Evolutionary conservation across 2,329 filamentous ascomycete genomes (phyloP).

Genomic region (Amesomyces nigricolor): DNA sequence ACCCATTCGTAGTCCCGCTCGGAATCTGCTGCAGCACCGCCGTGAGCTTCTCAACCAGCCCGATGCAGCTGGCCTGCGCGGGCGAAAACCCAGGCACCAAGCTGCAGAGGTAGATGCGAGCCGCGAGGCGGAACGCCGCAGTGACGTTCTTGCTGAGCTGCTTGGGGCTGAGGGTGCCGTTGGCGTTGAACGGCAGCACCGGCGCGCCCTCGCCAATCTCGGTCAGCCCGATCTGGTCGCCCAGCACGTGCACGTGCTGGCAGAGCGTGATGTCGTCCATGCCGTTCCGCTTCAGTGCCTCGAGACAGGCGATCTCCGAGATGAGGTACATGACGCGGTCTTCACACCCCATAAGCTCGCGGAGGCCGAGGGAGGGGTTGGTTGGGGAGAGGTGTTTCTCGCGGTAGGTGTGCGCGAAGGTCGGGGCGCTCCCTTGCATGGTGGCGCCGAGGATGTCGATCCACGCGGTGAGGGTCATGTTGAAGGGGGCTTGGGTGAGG

Average conservation of each 20-base stretch:
- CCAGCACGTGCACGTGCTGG: conserved; percentile 82
- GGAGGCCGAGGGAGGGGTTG: conserved; percentile 63
- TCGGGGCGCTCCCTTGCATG: conserved; percentile 79
- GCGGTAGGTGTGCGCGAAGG: conserved; percentile 91
- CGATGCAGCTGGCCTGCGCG: conserved; percentile 64
- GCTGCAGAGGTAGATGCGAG: conserved; percentile 94
- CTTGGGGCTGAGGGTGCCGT: conserved; percentile 71
- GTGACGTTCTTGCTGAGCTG: conserved; percentile 87
- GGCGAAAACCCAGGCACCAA: conserved; percentile 84
- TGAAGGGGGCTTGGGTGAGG: conserved; percentile 71
- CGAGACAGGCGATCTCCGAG: conserved; percentile 93
- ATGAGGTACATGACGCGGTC: conserved; percentile 97
- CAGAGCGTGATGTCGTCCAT: conserved; percentile 84
- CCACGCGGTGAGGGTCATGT: conserved; percentile 91
- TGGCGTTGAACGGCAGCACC: conserved; percentile 58
- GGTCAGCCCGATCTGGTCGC: conserved; percentile 76
- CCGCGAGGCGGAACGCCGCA: conserved; percentile 81
- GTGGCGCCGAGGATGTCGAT: conserved; percentile 95
- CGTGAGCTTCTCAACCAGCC: conserved; percentile 72
- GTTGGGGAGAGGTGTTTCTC: conserved; percentile 75
- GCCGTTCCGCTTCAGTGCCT: conserved; percentile 75
- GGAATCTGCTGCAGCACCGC: conserved; percentile 77
- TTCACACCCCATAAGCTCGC: conserved; percentile 95
- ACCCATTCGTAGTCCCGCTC: conserved; percentile 64
- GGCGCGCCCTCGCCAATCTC: conserved; percentile 58